Percentiles rank a stretch among this genome's conserved stretches.
Evolutionary conservation across 2,329 filamentous ascomycete genomes (phyloP).

Genomic region (Cordyceps fumosorosea): DNA sequence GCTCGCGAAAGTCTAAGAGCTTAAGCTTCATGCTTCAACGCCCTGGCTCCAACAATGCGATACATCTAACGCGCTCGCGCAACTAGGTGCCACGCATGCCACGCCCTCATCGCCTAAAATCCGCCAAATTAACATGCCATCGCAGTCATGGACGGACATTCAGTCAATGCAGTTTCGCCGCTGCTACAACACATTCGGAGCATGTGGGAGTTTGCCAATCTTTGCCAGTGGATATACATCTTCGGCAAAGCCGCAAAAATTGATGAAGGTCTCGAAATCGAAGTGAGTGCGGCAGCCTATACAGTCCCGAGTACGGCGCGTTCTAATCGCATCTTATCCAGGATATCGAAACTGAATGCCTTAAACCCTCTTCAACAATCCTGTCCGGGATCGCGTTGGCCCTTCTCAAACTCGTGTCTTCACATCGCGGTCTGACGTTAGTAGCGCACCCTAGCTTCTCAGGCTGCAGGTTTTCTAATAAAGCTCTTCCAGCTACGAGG

Average conservation of each 20-base stretch:
- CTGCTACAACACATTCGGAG: slow-evolving; percentile 67
- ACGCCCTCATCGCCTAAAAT: not conserved
- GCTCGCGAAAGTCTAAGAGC: not conserved
- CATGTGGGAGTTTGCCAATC: slow-evolving; percentile 92
- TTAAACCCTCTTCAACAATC: slow-evolving; percentile 69
- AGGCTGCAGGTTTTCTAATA: slow-evolving; percentile 9
- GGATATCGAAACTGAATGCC: slow-evolving; percentile 84
- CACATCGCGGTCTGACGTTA: slow-evolving; percentile 85
- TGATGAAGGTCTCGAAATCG: slow-evolving; percentile 79
- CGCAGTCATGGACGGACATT: not conserved
- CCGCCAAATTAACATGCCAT: not conserved
- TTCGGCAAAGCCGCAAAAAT: slow-evolving; percentile 90
- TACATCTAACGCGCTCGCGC: not conserved
- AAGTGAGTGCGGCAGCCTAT: slow-evolving; percentile 50
- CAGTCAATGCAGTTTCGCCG: slow-evolving; percentile 18
- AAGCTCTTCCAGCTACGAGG: slow-evolving; percentile 55
- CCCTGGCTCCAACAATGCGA: not conserved
- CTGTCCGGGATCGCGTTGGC: slow-evolving; percentile 78
- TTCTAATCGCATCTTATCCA: slow-evolving; percentile 29
- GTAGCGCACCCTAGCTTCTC: slow-evolving; percentile 28
- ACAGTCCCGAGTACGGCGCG: not conserved
- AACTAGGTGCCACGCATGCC: not conserved
- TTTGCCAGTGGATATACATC: slow-evolving; percentile 88
- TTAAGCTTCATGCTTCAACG: not conserved
- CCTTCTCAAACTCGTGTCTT: slow-evolving; percentile 87